A percentile compares a stretch with the other conserved stretches of the same genome.
These are phyloP conservation scores for Akanthomyces dipterigenus DNA, from an alignment of 2,329 filamentous ascomycete species.

Conservation along the genomic window DNA sequence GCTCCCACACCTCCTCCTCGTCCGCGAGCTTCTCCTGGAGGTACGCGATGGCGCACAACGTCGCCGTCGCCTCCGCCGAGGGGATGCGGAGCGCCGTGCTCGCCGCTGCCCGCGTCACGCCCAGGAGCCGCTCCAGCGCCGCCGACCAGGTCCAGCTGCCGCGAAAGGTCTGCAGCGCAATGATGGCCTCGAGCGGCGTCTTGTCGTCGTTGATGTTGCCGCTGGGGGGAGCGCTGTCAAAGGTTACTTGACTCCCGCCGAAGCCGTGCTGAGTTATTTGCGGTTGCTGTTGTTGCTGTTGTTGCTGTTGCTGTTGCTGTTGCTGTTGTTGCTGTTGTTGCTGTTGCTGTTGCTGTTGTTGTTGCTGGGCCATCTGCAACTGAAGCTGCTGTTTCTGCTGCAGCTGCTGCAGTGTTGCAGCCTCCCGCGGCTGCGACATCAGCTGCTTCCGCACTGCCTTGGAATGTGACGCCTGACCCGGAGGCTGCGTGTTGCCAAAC, in stretches of 20 bases:
- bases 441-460: neutral
- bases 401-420: neutral
- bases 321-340: neutral
- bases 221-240: neutral
- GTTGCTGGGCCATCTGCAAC: neutral
- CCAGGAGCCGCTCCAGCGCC: conserved; percentile 22
- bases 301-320: neutral
- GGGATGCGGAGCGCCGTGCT: neutral
- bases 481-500: neutral
- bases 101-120: conserved; percentile 13
- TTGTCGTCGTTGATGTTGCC: neutral
- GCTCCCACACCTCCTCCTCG: conserved; percentile 53
- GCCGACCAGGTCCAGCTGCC: conserved; percentile 42
- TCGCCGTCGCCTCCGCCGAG: conserved; percentile 19
- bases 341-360: neutral
- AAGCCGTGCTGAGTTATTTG: no score
- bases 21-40: conserved; percentile 38
- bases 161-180: conserved; percentile 48
- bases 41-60: conserved; percentile 24
- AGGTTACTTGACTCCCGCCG: neutral
- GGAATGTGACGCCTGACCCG: no score
- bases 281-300: neutral
- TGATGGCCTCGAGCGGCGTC: conserved; percentile 29
- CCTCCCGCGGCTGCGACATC: neutral
- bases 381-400: neutral